phyloP scores from a whole-genome alignment of 2,329 filamentous ascomycete species.

The Parastagonospora nodorum region DNA sequence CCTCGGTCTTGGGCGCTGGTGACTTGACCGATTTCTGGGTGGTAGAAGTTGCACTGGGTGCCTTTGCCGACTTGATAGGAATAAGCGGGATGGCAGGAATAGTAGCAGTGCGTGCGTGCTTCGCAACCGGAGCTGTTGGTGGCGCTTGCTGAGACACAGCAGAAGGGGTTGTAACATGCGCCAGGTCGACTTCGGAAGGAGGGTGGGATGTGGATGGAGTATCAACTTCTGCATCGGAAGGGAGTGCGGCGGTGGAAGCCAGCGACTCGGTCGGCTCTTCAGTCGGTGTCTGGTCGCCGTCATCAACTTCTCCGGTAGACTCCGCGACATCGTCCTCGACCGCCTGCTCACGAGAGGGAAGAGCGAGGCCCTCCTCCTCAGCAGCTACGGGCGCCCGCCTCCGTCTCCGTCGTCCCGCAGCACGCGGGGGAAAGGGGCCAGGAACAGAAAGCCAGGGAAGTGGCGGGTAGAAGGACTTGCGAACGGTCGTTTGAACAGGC shows the following conservation, averaged over 20 bases:
- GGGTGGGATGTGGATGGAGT: constrained; percentile 64
- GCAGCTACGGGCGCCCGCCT: constrained; percentile 46
- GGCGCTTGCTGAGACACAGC: constrained; percentile 46
- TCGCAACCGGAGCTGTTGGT: constrained; percentile 36
- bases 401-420: constrained; percentile 53
- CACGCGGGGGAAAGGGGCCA: constrained; percentile 60
- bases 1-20: constrained; percentile 9
- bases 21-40: constrained; percentile 43
- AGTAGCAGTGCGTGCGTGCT: constrained; percentile 50
- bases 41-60: constrained; percentile 39
- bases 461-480: constrained; percentile 56
- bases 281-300: constrained; percentile 48
- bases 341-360: constrained; percentile 55
- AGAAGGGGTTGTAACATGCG: constrained; percentile 62
- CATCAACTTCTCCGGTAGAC: constrained; percentile 17
- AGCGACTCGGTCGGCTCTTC: constrained; percentile 47
- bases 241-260: constrained; percentile 50
- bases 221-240: constrained; percentile 56
- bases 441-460: constrained; percentile 66
- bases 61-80: constrained; percentile 52
- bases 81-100: constrained; percentile 59
- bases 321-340: constrained; percentile 15
- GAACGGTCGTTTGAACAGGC: constrained; percentile 26
- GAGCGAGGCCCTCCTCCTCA: constrained; percentile 51
- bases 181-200: constrained; percentile 61